phyloP scores from a whole-genome alignment of 805 yeast species.

The Starmera pachycereana region DNA sequence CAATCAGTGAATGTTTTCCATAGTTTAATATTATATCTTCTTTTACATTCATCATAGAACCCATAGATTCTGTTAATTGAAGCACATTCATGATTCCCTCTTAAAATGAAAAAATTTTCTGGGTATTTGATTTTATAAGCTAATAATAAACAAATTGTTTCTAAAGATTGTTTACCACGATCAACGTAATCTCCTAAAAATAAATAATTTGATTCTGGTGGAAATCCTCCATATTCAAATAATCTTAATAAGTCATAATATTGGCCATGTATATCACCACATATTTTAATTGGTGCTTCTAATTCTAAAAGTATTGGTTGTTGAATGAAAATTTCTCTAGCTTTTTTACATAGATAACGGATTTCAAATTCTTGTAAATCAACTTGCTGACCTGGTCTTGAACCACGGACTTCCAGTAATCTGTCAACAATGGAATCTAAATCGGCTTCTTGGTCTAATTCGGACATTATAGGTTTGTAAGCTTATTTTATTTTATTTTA shows the following conservation, averaged over 20 bases:
- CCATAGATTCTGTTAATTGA: constrained; percentile 97
- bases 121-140: constrained; percentile 98
- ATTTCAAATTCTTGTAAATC: constrained; percentile 90
- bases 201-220: constrained; percentile 95
- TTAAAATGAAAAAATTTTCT: constrained; percentile 89
- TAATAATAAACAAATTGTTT: constrained; percentile 85
- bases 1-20: constrained; percentile 99
- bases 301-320: constrained; percentile 93
- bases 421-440: constrained; percentile 96
- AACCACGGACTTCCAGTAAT: constrained; percentile 93
- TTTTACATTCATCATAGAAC: constrained; percentile 95
- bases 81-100: constrained; percentile 99
- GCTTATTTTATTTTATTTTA: too few relatives aligned
- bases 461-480: constrained; percentile 22
- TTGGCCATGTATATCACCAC: constrained; percentile 99
- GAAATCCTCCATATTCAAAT: constrained; percentile 98
- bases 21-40: constrained; percentile 94
- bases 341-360: constrained; percentile 91
- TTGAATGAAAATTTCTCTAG: constrained; percentile 94
- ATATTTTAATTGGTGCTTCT: constrained; percentile 92
- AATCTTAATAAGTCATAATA: constrained; percentile 91
- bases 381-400: constrained; percentile 96
- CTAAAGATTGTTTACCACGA: constrained; percentile 96
- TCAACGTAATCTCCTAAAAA: constrained; percentile 97
- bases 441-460: constrained; percentile 64